Conservation (phyloP, 2,329 filamentous ascomycete genomes). For the Cladosporium velox region DNA sequence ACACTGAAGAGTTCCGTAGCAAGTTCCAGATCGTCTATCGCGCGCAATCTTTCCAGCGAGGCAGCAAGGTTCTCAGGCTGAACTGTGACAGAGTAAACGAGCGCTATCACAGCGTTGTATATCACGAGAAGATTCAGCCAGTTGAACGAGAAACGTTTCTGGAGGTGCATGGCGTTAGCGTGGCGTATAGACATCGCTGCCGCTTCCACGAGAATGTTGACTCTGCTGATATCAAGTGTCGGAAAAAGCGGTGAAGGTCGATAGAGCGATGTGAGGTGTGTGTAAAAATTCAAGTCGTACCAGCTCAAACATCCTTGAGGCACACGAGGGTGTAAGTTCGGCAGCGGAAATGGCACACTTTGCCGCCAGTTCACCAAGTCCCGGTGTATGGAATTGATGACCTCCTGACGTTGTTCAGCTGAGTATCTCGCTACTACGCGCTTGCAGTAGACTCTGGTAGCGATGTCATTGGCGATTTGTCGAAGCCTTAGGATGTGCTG, state of each 20-base stretch:
- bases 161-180: slow-evolving; percentile 41
- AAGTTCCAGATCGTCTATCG: slow-evolving; percentile 23
- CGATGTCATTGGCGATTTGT: slow-evolving; percentile 46
- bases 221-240: slow-evolving; percentile 38
- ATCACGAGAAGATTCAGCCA: slow-evolving; percentile 47
- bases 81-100: slow-evolving; percentile 48
- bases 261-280: slow-evolving; percentile 49
- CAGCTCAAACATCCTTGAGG: slow-evolving; percentile 49
- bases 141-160: slow-evolving; percentile 47
- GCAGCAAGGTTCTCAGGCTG: slow-evolving; percentile 36
- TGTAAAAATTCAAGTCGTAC: slow-evolving; percentile 54
- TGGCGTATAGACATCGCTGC: slow-evolving; percentile 27
- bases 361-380: slow-evolving; percentile 48
- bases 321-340: slow-evolving; percentile 31
- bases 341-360: slow-evolving; percentile 34
- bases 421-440: slow-evolving; percentile 24
- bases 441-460: slow-evolving; percentile 40
- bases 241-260: slow-evolving; percentile 48
- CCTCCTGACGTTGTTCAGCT: slow-evolving; percentile 22
- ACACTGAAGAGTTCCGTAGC: slow-evolving; percentile 7
- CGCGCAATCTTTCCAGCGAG: slow-evolving; percentile 23
- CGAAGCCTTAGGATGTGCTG: slow-evolving; percentile 47
- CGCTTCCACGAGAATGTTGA: slow-evolving; percentile 44
- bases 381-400: slow-evolving; percentile 42
- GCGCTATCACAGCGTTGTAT: slow-evolving; percentile 47